Evolutionary conservation across 257 asterid species (phyloP).

Genomic region (Ballota nigra): DNA sequence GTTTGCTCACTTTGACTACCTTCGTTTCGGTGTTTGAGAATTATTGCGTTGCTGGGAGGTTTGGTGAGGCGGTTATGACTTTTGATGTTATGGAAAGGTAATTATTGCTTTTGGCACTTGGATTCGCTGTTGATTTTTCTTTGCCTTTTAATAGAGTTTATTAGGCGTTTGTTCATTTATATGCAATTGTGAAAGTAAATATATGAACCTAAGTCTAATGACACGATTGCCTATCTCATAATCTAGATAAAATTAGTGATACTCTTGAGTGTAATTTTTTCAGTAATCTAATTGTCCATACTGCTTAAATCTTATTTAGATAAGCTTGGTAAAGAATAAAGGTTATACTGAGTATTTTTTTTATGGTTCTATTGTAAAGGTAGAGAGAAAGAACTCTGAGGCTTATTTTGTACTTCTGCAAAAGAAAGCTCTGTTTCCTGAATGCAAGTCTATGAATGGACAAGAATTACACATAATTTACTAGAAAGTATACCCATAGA

Average conservation of each 20-base stretch:
- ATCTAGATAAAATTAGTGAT: neutral
- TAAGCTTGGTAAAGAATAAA: neutral
- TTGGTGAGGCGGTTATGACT: conserved; percentile 62
- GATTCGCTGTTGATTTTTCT: neutral
- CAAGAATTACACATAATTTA: neutral
- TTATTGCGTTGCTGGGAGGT: conserved; percentile 55
- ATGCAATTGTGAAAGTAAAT: neutral
- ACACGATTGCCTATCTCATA: neutral
- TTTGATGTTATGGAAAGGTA: conserved; percentile 71
- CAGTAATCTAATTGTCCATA: neutral
- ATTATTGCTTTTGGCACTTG: neutral
- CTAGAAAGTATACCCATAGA: neutral
- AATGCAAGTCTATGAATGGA: neutral
- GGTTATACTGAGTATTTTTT: neutral
- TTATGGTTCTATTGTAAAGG: neutral
- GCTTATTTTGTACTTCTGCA: too few species aligned
- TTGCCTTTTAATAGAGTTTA: neutral
- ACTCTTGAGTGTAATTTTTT: neutral
- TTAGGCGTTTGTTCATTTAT: neutral
- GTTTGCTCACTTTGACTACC: conserved; percentile 51
- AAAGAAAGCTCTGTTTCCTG: neutral
- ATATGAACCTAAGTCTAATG: neutral
- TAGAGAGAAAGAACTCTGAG: too few species aligned
- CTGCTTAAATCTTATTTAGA: neutral
- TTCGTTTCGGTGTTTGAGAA: conserved; percentile 66